Evolutionary conservation across 169 alveolate genomes (phyloP).

Genomic region (Theileria sp.): DNA sequence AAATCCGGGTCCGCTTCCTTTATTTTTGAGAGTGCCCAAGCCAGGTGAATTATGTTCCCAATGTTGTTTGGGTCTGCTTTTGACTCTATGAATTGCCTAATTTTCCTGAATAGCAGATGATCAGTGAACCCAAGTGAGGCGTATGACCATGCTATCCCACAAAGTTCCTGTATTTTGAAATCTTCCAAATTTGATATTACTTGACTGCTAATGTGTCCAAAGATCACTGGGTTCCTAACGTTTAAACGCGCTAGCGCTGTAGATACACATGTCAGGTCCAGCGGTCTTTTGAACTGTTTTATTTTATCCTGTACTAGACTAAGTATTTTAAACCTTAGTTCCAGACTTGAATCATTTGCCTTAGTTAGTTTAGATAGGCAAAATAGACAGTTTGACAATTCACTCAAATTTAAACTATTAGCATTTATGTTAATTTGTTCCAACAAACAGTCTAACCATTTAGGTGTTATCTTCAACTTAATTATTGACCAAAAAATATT

Average conservation of each 20-base stretch:
- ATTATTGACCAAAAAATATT: constrained; percentile 61
- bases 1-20: constrained; percentile 48
- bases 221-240: constrained; percentile 59
- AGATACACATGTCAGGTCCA: constrained; percentile 63
- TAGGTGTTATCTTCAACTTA: constrained; percentile 41
- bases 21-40: constrained; percentile 63
- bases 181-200: constrained; percentile 27
- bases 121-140: constrained; percentile 65
- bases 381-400: constrained; percentile 48
- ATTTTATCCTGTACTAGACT: constrained; percentile 45
- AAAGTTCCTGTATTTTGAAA: constrained; percentile 46
- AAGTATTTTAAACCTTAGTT: constrained; percentile 37
- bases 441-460: constrained; percentile 51
- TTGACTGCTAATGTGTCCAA: constrained; percentile 50
- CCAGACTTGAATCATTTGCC: constrained; percentile 24
- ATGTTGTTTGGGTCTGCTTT: constrained; percentile 36
- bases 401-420: constrained; percentile 33
- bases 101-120: constrained; percentile 24
- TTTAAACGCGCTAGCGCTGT: constrained; percentile 63
- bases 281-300: constrained; percentile 39
- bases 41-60: constrained; percentile 48
- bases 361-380: constrained; percentile 45
- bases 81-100: constrained; percentile 42
- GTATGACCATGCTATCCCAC: constrained; percentile 62
- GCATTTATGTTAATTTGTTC: constrained; percentile 23